A percentile compares a stretch with the other conserved stretches of the same genome.
These are phyloP conservation scores for Cicer yamashitae DNA, from an alignment of 306 rosid species.

Conservation along the genomic window DNA sequence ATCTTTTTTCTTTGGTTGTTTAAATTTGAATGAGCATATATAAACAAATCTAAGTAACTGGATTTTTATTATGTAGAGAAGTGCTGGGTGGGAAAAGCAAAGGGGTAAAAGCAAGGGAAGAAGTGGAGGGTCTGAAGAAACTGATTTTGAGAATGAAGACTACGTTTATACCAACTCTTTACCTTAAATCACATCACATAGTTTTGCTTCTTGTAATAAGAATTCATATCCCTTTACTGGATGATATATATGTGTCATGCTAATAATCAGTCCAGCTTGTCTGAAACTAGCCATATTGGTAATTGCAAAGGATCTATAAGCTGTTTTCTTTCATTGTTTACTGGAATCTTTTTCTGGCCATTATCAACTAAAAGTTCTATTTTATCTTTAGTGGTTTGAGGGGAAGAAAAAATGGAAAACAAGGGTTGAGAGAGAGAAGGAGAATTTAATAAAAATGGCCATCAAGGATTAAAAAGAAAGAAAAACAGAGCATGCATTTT, in stretches of 20 bases:
- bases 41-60: background rate
- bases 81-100: conserved; percentile 46
- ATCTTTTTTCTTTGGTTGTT: conserved; percentile 8
- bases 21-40: background rate
- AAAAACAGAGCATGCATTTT: background rate
- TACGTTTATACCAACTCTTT: conserved; percentile 70
- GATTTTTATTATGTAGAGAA: conserved; percentile 51
- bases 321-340: background rate
- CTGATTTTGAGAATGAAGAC: conserved; percentile 63
- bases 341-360: background rate
- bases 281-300: background rate
- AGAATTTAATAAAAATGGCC: background rate
- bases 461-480: background rate
- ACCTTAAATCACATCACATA: conserved; percentile 44
- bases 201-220: background rate
- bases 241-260: background rate
- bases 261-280: background rate
- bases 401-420: background rate
- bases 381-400: background rate
- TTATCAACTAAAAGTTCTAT: background rate
- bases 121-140: conserved; percentile 45
- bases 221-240: background rate
- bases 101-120: conserved; percentile 49
- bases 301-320: background rate
- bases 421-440: background rate